Percentiles rank a stretch among this genome's conserved stretches.
Conservation (phyloP, 257 asterid genomes). For the Knoxia roxburghii region DNA sequence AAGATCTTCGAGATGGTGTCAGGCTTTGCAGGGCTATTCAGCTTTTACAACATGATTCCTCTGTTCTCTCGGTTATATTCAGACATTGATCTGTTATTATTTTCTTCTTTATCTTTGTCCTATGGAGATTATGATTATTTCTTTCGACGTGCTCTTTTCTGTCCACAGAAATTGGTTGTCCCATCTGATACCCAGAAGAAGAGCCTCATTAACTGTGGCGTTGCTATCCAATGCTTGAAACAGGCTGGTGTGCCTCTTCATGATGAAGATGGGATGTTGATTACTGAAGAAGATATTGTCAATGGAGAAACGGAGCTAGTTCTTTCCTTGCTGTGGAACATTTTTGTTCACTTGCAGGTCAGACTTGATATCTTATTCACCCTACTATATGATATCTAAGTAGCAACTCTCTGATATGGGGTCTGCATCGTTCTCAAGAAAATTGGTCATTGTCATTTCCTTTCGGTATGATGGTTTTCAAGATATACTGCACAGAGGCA, state of each 20-base stretch:
- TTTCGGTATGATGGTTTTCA: neutral
- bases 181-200: slow-evolving; percentile 84
- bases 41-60: slow-evolving; percentile 67
- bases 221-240: slow-evolving; percentile 67
- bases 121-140: neutral
- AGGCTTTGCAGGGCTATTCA: slow-evolving; percentile 80
- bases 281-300: slow-evolving; percentile 66
- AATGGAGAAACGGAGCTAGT: slow-evolving; percentile 79
- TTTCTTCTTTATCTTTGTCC: neutral
- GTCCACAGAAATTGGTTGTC: slow-evolving; percentile 68
- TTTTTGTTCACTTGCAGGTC: slow-evolving; percentile 94
- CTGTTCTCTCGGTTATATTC: slow-evolving; percentile 66
- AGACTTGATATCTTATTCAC: slow-evolving; percentile 3
- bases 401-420: neutral
- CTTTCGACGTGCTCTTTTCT: slow-evolving; percentile 15
- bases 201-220: slow-evolving; percentile 62
- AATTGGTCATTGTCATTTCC: neutral
- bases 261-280: slow-evolving; percentile 73
- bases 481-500: neutral
- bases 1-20: slow-evolving; percentile 81
- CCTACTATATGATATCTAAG: neutral
- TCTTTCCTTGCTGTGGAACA: slow-evolving; percentile 81
- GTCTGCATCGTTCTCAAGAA: neutral
- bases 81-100: neutral
- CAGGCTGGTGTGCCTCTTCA: slow-evolving; percentile 57